phyloP scores from a whole-genome alignment of 2,329 filamentous ascomycete species.

The Penicillium sp. region DNA sequence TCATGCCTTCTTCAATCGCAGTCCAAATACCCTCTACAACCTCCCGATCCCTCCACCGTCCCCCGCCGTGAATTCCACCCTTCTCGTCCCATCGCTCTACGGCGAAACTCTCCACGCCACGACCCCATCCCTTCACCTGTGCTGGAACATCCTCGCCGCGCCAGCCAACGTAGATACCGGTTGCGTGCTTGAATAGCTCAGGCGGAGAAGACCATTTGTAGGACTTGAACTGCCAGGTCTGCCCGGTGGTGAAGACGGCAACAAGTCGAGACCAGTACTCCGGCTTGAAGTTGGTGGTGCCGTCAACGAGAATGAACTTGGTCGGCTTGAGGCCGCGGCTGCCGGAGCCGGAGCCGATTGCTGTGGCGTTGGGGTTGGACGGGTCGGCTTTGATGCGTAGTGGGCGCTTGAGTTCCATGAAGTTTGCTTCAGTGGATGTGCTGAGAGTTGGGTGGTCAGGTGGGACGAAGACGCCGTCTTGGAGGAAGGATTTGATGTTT shows the following conservation, averaged over 20 bases:
- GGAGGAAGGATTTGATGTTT: constrained; percentile 92
- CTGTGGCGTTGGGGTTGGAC: constrained; percentile 23
- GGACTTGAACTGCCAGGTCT: constrained; percentile 97
- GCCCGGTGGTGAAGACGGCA: constrained; percentile 94
- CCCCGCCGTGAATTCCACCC: constrained; percentile 34
- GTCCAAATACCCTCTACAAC: constrained; percentile 93
- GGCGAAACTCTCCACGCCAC: constrained; percentile 72
- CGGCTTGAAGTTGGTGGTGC: constrained; percentile 90
- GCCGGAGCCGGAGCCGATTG: constrained; percentile 41
- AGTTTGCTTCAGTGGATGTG: constrained; percentile 66
- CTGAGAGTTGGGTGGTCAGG: constrained; percentile 63
- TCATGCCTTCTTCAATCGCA: constrained; percentile 83
- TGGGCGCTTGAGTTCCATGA: constrained; percentile 78
- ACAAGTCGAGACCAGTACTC: constrained; percentile 97
- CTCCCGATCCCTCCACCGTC: constrained; percentile 81
- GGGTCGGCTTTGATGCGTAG: constrained; percentile 57
- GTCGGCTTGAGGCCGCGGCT: constrained; percentile 66
- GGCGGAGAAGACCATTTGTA: constrained; percentile 92
- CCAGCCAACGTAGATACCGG: constrained; percentile 90
- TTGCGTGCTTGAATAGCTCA: constrained; percentile 84
- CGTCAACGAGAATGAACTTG: constrained; percentile 94
- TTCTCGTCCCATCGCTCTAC: constrained; percentile 78
- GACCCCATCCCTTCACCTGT: constrained; percentile 78
- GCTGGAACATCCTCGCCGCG: constrained; percentile 76
- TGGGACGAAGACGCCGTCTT: constrained; percentile 76